Conservation (phyloP, 108 stramenopile genomes). For the Mediolabrus comicus region DNA sequence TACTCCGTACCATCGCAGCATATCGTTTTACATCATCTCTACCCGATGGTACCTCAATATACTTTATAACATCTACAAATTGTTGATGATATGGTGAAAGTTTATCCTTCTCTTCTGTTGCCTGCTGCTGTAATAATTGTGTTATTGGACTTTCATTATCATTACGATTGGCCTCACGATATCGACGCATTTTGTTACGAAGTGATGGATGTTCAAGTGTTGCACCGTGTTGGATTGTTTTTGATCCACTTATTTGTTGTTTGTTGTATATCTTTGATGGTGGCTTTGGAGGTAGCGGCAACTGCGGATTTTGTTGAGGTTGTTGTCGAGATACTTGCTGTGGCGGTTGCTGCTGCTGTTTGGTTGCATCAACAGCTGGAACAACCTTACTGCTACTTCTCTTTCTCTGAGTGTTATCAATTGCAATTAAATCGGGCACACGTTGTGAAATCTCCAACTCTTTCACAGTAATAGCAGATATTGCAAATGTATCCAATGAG, state of each 20-base stretch:
- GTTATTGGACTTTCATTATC: no score
- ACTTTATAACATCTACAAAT: conserved; percentile 9
- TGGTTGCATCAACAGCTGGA: not conserved
- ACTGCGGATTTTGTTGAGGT: not conserved
- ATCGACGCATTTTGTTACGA: not conserved
- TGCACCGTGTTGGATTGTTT: not conserved
- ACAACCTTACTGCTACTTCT: not conserved
- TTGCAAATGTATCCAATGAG: not conserved
- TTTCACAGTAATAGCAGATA: no score
- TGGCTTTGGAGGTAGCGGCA: no score
- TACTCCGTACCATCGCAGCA: not conserved
- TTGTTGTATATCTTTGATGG: no score
- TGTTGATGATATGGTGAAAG: not conserved
- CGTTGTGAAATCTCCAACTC: not conserved
- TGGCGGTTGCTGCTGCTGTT: not conserved
- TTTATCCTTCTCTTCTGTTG: no score
- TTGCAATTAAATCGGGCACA: not conserved
- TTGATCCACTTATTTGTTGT: not conserved
- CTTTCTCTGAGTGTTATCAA: not conserved
- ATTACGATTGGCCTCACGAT: not conserved
- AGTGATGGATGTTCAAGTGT: not conserved
- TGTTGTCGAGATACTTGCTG: not conserved
- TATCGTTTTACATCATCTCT: conserved; percentile 22
- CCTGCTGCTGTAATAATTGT: no score
- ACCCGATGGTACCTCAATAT: conserved; percentile 24